phyloP scores from a whole-genome alignment of 495 filamentous ascomycete species.

The Neurospora sp. region DNA sequence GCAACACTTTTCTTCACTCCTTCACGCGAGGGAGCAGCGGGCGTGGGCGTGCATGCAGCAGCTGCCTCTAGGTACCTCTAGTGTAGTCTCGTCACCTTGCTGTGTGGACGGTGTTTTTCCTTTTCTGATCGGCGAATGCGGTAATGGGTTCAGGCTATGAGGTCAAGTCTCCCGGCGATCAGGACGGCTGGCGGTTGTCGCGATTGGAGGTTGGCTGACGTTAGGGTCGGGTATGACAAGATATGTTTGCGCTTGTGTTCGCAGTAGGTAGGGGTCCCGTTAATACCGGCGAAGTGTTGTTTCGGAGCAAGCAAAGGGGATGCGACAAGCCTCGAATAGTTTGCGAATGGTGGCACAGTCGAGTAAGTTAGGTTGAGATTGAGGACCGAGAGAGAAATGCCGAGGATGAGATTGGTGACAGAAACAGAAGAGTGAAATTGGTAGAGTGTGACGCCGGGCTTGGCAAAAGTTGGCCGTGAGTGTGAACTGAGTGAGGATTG shows the following conservation, averaged over 20 bases:
- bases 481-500: background rate
- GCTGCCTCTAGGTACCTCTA: background rate
- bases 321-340: background rate
- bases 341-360: background rate
- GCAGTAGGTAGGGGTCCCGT: background rate
- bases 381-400: background rate
- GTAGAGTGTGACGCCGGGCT: background rate
- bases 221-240: background rate
- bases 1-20: background rate
- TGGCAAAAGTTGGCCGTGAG: background rate
- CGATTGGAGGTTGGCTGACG: background rate
- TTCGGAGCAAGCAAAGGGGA: background rate
- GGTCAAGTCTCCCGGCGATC: background rate
- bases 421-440: background rate
- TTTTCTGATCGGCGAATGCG: background rate
- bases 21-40: background rate
- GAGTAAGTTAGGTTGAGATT: background rate
- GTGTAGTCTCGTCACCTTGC: background rate
- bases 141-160: background rate
- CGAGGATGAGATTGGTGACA: background rate
- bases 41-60: background rate
- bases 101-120: background rate
- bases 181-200: background rate
- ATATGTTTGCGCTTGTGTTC: background rate
- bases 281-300: background rate